Conservation (phyloP, 208 protist genomes). For the Crithidia thermophila region DNA sequence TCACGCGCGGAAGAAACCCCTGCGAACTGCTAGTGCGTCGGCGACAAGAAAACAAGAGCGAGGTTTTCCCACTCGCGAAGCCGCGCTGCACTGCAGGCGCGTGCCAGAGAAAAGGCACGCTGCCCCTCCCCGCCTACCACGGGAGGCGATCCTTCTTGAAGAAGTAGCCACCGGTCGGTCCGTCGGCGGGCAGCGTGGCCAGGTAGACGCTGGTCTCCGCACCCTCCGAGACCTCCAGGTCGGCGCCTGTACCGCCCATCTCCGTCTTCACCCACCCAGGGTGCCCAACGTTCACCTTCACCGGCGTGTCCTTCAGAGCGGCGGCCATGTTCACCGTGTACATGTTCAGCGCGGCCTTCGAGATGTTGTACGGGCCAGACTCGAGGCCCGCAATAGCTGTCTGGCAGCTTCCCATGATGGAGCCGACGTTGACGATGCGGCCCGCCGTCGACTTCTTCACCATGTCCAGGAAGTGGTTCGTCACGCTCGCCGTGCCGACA, state of each 20-base stretch:
- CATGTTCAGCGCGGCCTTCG: slow-evolving; percentile 85
- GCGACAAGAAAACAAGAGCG: too few species aligned
- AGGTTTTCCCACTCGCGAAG: too few species aligned
- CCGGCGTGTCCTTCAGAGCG: slow-evolving; percentile 49
- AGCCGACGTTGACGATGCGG: slow-evolving; percentile 79
- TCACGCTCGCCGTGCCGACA: slow-evolving; percentile 55
- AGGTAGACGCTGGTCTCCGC: slow-evolving; percentile 77
- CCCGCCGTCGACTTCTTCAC: slow-evolving; percentile 57
- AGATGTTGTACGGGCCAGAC: slow-evolving; percentile 49
- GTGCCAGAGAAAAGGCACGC: not conserved
- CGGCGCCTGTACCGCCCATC: slow-evolving; percentile 58
- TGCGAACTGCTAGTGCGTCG: too few species aligned
- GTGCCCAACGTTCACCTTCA: slow-evolving; percentile 73
- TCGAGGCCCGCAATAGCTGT: slow-evolving; percentile 12
- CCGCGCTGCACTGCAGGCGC: too few species aligned
- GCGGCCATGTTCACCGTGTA: slow-evolving; percentile 75
- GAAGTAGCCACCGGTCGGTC: slow-evolving; percentile 78
- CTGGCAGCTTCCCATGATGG: slow-evolving; percentile 67
- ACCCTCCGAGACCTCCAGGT: slow-evolving; percentile 56
- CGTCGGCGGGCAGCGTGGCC: slow-evolving; percentile 69
- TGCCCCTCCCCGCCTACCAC: slow-evolving; percentile 41
- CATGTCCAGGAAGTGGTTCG: slow-evolving; percentile 67
- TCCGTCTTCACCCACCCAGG: slow-evolving; percentile 79
- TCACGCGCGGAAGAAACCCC: too few species aligned
- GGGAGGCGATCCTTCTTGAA: slow-evolving; percentile 67